Conservation (phyloP, 495 filamentous ascomycete species). For the Trichoderma asperelloides region DNA sequence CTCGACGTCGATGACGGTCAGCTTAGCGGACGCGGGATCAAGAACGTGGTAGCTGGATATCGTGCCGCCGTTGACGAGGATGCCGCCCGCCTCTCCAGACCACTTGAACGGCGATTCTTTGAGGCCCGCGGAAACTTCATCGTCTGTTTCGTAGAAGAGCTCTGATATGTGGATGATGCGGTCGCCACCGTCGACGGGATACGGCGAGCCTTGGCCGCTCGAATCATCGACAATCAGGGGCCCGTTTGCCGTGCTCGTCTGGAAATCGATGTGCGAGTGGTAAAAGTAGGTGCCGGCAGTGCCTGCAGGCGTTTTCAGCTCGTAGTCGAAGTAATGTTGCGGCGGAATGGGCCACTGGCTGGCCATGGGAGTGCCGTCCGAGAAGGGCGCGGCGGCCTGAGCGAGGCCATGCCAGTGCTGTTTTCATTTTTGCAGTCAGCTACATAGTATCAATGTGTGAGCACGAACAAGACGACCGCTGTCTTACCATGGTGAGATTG, state of each 20-base stretch:
- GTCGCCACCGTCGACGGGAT: slow-evolving; percentile 47
- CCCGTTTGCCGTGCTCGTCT: slow-evolving; percentile 44
- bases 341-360: slow-evolving; percentile 53
- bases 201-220: slow-evolving; percentile 25
- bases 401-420: slow-evolving; percentile 55
- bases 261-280: slow-evolving; percentile 50
- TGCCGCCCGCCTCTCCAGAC: slow-evolving; percentile 39
- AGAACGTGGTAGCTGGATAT: slow-evolving; percentile 21
- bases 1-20: slow-evolving; percentile 44
- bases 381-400: slow-evolving; percentile 46
- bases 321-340: slow-evolving; percentile 53
- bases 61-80: slow-evolving; percentile 44
- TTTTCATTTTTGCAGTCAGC: too few species aligned
- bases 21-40: slow-evolving; percentile 17
- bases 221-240: slow-evolving; percentile 47
- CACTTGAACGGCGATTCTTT: slow-evolving; percentile 27
- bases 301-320: slow-evolving; percentile 37
- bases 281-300: slow-evolving; percentile 52
- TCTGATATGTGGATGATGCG: slow-evolving; percentile 45
- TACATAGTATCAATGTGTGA: too few species aligned
- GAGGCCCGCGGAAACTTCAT: slow-evolving; percentile 33
- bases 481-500: slow-evolving; percentile 47
- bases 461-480: not conserved
- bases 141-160: slow-evolving; percentile 37
- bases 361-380: slow-evolving; percentile 44